Conservation (phyloP, 1,284 basidiomycete species). For the Trichosporon coremiiforme region DNA sequence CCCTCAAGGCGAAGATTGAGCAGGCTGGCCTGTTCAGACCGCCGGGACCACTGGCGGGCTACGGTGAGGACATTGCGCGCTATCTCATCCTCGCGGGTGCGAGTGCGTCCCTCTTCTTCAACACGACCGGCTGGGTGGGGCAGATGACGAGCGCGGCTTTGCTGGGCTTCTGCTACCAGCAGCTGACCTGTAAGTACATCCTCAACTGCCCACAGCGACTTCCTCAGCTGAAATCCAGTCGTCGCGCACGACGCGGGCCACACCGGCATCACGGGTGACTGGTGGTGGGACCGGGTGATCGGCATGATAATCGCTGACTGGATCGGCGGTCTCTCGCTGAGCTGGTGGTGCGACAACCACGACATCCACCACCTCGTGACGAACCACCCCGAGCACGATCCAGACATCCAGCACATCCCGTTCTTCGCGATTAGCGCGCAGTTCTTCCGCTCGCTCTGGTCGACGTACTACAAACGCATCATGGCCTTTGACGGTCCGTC, state of each 20-base stretch:
- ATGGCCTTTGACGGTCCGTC: slow-evolving; percentile 77
- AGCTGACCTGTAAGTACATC: slow-evolving; percentile 65
- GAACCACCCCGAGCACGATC: slow-evolving; percentile 95
- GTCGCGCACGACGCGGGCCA: slow-evolving; percentile 94
- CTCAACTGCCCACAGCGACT: too few species aligned
- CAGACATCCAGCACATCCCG: slow-evolving; percentile 85
- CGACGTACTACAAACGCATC: slow-evolving; percentile 90
- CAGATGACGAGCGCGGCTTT: slow-evolving; percentile 71
- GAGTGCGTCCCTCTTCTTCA: slow-evolving; percentile 40
- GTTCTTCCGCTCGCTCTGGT: slow-evolving; percentile 84
- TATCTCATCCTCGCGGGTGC: slow-evolving; percentile 18
- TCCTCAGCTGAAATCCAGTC: slow-evolving; percentile 55
- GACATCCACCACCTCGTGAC: slow-evolving; percentile 97
- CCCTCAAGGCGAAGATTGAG: slow-evolving; percentile 72
- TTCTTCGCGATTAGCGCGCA: slow-evolving; percentile 91
- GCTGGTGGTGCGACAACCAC: slow-evolving; percentile 99
- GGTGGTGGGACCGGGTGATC: slow-evolving; percentile 76
- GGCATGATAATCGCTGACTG: slow-evolving; percentile 73
- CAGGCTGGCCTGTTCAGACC: slow-evolving; percentile 83
- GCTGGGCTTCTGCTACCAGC: slow-evolving; percentile 91
- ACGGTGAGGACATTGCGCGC: slow-evolving; percentile 81
- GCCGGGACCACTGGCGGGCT: slow-evolving; percentile 75
- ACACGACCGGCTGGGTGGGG: slow-evolving; percentile 45
- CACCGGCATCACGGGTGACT: slow-evolving; percentile 86
- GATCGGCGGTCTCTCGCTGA: slow-evolving; percentile 87